These are phyloP conservation scores for Geranium brycei DNA, from an alignment of 345 rosid species.

Conservation along the genomic window DNA sequence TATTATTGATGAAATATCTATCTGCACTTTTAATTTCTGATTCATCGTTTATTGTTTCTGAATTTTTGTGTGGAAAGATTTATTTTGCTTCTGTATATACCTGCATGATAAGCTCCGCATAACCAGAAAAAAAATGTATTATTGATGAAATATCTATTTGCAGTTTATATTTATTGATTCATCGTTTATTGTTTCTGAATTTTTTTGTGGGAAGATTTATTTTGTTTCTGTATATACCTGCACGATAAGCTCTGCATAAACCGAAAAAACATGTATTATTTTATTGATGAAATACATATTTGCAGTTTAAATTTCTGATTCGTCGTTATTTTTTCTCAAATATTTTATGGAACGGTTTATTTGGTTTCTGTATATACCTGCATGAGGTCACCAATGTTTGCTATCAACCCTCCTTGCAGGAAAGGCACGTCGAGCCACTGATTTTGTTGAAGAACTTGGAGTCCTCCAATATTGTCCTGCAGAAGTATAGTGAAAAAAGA, in stretches of 20 bases:
- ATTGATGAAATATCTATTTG: neutral
- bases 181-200: neutral
- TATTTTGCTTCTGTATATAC: neutral
- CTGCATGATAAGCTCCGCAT: conserved; percentile 21
- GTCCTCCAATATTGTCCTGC: conserved; percentile 35
- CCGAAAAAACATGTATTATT: too few species aligned
- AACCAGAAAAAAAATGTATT: neutral
- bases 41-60: too few species aligned
- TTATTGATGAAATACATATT: too few species aligned
- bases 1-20: too few species aligned
- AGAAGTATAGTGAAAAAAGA: conserved; percentile 33
- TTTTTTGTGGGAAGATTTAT: too few species aligned
- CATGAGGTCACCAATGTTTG: conserved; percentile 40
- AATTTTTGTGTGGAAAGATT: too few species aligned
- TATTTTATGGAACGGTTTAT: too few species aligned
- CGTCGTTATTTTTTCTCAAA: too few species aligned
- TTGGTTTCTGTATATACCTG: conserved; percentile 18
- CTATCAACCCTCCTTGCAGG: conserved; percentile 23
- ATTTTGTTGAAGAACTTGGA: conserved; percentile 30
- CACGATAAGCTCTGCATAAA: too few species aligned
- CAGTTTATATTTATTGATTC: neutral
- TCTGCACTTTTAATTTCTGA: too few species aligned
- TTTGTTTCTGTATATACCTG: too few species aligned
- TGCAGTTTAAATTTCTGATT: too few species aligned
- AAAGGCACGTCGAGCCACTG: conserved; percentile 36